Evolutionary conservation across 129 eudicot species (phyloP).

Genomic region (Arctium minus): DNA sequence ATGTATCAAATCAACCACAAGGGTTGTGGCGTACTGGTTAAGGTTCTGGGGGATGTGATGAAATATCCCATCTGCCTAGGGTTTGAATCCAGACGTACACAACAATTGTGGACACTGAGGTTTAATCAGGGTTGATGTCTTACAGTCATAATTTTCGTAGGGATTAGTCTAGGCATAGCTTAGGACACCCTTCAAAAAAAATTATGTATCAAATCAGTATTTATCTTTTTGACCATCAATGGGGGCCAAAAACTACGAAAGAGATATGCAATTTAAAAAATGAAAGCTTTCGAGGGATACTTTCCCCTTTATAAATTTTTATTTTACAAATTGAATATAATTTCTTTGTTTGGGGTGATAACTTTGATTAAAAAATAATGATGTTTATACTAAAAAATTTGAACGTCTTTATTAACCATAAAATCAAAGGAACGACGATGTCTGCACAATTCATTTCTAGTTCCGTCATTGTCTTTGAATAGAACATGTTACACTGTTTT

Average conservation of each 20-base stretch:
- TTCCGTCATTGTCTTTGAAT: neutral
- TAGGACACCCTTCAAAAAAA: too few species aligned
- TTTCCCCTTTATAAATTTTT: neutral
- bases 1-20: neutral
- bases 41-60: too few species aligned
- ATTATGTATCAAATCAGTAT: neutral
- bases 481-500: conserved; percentile 28
- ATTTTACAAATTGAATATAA: neutral
- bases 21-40: too few species aligned
- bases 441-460: neutral
- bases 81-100: too few species aligned
- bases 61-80: too few species aligned
- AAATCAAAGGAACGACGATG: neutral
- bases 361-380: neutral
- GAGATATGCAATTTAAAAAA: neutral
- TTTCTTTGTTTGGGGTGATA: neutral
- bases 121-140: too few species aligned
- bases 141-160: too few species aligned
- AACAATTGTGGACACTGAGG: too few species aligned
- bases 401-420: neutral
- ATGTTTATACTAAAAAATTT: neutral
- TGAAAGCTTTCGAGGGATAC: neutral
- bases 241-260: neutral
- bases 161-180: too few species aligned
- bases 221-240: too few species aligned